These are phyloP conservation scores for Erodium texanum DNA, from an alignment of 441 rosid genomes.

Conservation along the genomic window DNA sequence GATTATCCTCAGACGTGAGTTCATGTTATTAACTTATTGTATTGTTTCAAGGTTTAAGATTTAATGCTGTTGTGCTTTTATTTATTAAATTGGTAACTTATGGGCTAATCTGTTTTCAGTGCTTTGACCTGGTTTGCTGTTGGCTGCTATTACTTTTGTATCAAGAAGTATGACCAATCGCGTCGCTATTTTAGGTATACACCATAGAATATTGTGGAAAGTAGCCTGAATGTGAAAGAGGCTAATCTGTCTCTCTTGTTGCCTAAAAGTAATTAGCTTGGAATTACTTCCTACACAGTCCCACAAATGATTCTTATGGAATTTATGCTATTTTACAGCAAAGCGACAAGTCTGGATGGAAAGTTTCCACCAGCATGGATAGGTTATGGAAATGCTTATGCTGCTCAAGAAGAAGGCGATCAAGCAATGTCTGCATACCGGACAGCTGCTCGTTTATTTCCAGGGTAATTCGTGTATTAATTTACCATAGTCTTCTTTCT, in stretches of 20 bases:
- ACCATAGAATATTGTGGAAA: slow-evolving; percentile 4
- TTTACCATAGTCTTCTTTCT: neutral
- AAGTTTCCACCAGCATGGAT: slow-evolving; percentile 87
- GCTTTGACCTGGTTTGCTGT: slow-evolving; percentile 97
- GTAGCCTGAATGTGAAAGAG: slow-evolving; percentile 9
- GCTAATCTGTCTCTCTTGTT: neutral
- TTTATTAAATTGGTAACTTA: neutral
- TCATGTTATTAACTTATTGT: neutral
- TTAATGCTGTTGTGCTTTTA: neutral
- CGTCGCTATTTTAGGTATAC: slow-evolving; percentile 76
- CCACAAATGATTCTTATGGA: slow-evolving; percentile 10
- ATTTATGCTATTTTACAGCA: slow-evolving; percentile 39
- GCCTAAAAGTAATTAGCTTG: neutral
- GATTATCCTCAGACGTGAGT: slow-evolving; percentile 92
- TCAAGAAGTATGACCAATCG: slow-evolving; percentile 81
- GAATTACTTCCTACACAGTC: slow-evolving; percentile 1
- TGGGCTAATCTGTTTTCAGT: slow-evolving; percentile 36
- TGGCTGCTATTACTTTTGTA: slow-evolving; percentile 91
- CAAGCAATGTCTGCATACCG: slow-evolving; percentile 97
- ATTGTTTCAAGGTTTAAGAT: neutral
- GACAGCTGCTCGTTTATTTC: slow-evolving; percentile 86
- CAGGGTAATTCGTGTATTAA: slow-evolving; percentile 50
- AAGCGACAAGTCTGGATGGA: slow-evolving; percentile 76
- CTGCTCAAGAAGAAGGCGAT: slow-evolving; percentile 89
- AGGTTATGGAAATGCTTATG: slow-evolving; percentile 84